Evolutionary conservation across 208 protist genomes (phyloP).

Genomic region (Herpetomonas samuelpessoai): DNA sequence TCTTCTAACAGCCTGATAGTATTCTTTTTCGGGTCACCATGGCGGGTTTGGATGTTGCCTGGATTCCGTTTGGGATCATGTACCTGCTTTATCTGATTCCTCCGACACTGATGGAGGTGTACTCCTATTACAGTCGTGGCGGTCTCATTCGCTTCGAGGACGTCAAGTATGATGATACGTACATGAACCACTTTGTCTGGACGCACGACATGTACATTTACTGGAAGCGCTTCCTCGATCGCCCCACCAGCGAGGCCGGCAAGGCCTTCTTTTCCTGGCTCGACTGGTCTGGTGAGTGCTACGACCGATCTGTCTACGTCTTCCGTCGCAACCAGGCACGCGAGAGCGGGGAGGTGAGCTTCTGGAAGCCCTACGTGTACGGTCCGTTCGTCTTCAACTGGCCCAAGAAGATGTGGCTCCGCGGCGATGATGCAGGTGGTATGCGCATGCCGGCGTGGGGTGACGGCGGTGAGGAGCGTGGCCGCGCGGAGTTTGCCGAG

Average conservation of each 20-base stretch:
- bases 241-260: conserved; percentile 76
- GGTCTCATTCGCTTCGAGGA: conserved; percentile 82
- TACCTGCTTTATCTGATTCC: conserved; percentile 88
- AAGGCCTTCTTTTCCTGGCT: conserved; percentile 89
- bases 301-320: conserved; percentile 84
- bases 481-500: conserved; percentile 63
- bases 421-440: conserved; percentile 76
- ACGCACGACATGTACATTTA: conserved; percentile 75
- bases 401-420: conserved; percentile 87
- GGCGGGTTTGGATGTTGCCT: conserved; percentile 72
- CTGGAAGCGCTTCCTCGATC: conserved; percentile 86
- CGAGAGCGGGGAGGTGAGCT: conserved; percentile 60
- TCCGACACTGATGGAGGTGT: conserved; percentile 90
- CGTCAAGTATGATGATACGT: conserved; percentile 86
- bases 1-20: too few species aligned
- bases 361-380: conserved; percentile 80
- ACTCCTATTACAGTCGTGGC: conserved; percentile 88
- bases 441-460: conserved; percentile 80
- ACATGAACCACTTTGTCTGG: conserved; percentile 57
- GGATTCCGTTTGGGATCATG: conserved; percentile 84
- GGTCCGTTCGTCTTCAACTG: conserved; percentile 91
- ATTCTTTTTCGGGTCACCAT: conserved; percentile 30
- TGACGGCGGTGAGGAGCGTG: conserved; percentile 78
- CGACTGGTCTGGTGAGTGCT: conserved; percentile 86
- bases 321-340: conserved; percentile 70